These are phyloP conservation scores for Sambucus nigra DNA, from an alignment of 129 eudicot genomes.

Conservation along the genomic window DNA sequence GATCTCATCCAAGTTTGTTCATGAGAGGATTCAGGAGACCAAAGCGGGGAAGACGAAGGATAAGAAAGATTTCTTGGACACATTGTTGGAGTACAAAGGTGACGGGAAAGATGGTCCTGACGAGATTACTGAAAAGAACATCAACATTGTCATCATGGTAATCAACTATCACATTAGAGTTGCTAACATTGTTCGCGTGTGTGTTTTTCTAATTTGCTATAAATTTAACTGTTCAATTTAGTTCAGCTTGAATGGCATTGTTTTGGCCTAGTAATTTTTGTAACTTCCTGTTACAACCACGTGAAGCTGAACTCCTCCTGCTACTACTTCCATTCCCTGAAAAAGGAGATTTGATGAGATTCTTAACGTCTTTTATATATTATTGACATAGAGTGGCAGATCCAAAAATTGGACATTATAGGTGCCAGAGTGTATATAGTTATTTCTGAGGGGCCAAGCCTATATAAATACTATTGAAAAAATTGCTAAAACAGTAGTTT, in stretches of 20 bases:
- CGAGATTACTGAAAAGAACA: slow-evolving; percentile 5
- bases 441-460: too few relatives aligned
- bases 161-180: not conserved
- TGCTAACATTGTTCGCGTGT: not conserved
- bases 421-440: not conserved
- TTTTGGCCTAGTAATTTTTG: too few relatives aligned
- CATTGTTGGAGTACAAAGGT: slow-evolving; percentile 18
- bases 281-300: too few relatives aligned
- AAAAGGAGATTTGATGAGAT: too few relatives aligned
- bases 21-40: slow-evolving; percentile 11
- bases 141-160: slow-evolving; percentile 18
- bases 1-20: slow-evolving; percentile 14
- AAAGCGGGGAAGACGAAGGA: not conserved
- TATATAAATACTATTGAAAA: not conserved
- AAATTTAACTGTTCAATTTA: not conserved
- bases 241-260: too few relatives aligned
- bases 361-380: too few relatives aligned
- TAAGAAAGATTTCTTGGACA: slow-evolving; percentile 23
- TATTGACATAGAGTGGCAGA: not conserved
- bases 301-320: too few relatives aligned
- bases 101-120: slow-evolving; percentile 24
- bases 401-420: not conserved
- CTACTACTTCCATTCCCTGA: not conserved
- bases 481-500: too few relatives aligned
- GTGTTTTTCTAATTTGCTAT: not conserved